Conservation (phyloP, 345 rosid genomes). For the Clausena lansium region DNA sequence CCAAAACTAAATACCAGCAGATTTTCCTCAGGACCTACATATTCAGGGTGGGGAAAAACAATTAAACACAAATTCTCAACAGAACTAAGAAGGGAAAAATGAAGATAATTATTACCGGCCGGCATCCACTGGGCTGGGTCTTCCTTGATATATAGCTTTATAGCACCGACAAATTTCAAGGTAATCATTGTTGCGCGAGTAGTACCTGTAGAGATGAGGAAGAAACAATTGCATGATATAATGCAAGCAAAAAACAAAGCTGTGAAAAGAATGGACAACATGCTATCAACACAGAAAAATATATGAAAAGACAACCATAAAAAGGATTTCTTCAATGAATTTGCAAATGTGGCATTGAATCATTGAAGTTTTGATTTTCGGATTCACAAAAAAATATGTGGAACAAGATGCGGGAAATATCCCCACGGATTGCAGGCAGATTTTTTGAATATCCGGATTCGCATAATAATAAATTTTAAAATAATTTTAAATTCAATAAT, state of each 20-base stretch:
- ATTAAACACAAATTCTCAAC: background rate
- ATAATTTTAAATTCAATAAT: too few relatives aligned
- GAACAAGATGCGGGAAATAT: too few relatives aligned
- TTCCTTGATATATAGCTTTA: conserved; percentile 80
- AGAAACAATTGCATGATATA: conserved; percentile 5
- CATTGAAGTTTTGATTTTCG: too few relatives aligned
- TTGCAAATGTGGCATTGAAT: background rate
- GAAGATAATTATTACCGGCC: conserved; percentile 39
- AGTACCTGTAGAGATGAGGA: conserved; percentile 52
- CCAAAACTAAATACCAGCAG: conserved; percentile 70
- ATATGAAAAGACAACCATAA: background rate
- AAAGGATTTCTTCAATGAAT: background rate
- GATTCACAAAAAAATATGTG: too few relatives aligned
- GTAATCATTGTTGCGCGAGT: conserved; percentile 76
- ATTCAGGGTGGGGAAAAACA: background rate
- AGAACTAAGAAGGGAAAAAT: background rate
- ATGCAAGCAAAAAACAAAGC: background rate
- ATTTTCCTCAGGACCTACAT: conserved; percentile 73
- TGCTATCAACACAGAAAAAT: background rate
- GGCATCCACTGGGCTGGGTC: conserved; percentile 75
- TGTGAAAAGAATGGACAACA: background rate
- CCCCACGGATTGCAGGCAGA: too few relatives aligned
- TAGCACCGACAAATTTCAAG: conserved; percentile 91
- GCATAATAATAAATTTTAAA: too few relatives aligned
- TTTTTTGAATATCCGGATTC: too few relatives aligned